Evolutionary conservation across 2,329 filamentous ascomycete species (phyloP), one percentile per base, ranked within the genome.

Genomic region (Spiromastix sp.): DNA sequence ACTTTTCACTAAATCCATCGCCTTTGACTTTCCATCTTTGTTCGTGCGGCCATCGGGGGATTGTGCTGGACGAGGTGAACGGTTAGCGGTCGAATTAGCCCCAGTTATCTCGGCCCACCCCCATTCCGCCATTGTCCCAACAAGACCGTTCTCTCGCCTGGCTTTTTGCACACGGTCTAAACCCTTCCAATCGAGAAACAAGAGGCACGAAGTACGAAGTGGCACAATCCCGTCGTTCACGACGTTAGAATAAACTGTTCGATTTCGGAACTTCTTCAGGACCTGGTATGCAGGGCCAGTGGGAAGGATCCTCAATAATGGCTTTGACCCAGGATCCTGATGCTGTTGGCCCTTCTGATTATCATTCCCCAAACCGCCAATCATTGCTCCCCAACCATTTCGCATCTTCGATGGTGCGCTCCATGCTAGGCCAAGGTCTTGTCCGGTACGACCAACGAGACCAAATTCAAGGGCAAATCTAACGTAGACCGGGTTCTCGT

Each of bases 151-250:
- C 55, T 93, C 89, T 55, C 91, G 70, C 15, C 89, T 75, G 8
- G 91, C 89, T 59, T 98, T 98, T 46, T 96, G 86, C 2, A 98
- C 91, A 25, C 85, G 80, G 4, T 82, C 89, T 3, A 98, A 66
- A 0, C 91, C 91, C 59, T 87, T 82, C 91, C 91, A 98, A 55
- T 98, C 91, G 2, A 98, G 66, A 51, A 98, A 98, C 4, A 98
- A 63, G n/a, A 98, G 67, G 57, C 89, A 98, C 43, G 89, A 96
- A 4, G 91, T 98, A 15, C 91, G 77, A 21, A 98, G 64, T 2
- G 91, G 91, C 4, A 98, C 91, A 47, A 98, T 95, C 3, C 87
- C 89, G 59, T 96, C 89, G 52, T 96, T 96, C 47, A 96, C 89
- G 9, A 96, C 87, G 50, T 96, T 96, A 2, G 87, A 94, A 56